A percentile compares a stretch with the other conserved stretches of the same genome.
These are phyloP conservation scores for Nitzschia sp. DNA, from an alignment of 108 stramenopile species.

Conservation along the genomic window DNA sequence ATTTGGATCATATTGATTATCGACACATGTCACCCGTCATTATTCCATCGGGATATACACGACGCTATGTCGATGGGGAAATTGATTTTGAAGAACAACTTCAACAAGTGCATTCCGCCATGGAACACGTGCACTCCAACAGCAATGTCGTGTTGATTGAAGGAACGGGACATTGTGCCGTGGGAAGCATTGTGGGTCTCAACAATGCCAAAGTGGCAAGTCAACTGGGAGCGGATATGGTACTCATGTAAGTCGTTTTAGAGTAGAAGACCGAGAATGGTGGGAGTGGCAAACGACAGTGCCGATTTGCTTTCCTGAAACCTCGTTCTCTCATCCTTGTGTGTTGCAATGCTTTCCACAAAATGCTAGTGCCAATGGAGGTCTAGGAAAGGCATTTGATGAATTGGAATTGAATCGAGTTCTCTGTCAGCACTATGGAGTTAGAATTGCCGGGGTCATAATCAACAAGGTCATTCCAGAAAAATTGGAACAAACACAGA, in stretches of 20 bases:
- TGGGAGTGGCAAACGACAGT: no score
- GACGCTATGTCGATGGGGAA: constrained; percentile 87
- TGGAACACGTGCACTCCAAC: constrained; percentile 46
- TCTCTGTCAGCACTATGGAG: constrained; percentile 85
- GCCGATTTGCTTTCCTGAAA: neutral
- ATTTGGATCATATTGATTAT: constrained; percentile 88
- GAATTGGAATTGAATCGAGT: constrained; percentile 92
- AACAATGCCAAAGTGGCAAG: constrained; percentile 95
- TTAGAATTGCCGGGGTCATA: constrained; percentile 89
- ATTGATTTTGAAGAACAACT: constrained; percentile 70
- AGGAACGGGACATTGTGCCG: constrained; percentile 97
- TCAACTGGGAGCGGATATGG: constrained; percentile 87
- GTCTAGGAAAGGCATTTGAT: constrained; percentile 93
- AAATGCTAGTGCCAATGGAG: constrained; percentile 93
- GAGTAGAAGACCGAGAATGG: no score
- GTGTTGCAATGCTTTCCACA: no score
- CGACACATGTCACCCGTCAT: constrained; percentile 93
- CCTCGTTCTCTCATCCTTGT: neutral
- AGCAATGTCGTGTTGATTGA: constrained; percentile 84
- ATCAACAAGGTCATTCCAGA: constrained; percentile 96
- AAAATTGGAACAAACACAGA: constrained; percentile 87
- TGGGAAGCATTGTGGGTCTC: constrained; percentile 92
- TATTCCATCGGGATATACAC: constrained; percentile 94
- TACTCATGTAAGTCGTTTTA: constrained; percentile 60
- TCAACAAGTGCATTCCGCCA: constrained; percentile 56